phyloP scores from a whole-genome alignment of 768 basidiomycete species.

The Chalciporus pseudorubinellus region DNA sequence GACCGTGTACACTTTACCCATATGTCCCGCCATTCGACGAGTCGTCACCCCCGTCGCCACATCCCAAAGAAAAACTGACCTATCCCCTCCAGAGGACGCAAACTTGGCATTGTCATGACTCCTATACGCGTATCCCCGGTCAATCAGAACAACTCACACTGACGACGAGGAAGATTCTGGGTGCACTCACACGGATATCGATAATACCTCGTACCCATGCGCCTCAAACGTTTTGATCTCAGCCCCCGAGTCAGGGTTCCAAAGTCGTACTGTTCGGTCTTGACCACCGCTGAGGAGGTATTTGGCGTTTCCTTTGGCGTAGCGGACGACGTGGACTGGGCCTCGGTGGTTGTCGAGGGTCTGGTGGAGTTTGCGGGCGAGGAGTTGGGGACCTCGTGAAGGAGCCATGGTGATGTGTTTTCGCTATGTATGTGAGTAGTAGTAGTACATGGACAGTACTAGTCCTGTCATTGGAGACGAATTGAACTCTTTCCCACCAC shows the following conservation, averaged over 20 bases:
- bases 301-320: constrained; percentile 83
- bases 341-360: constrained; percentile 72
- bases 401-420: constrained; percentile 40
- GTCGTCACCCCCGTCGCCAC: constrained; percentile 84
- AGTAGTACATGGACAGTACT: no score
- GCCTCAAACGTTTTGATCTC: constrained; percentile 89
- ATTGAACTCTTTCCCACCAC: no score
- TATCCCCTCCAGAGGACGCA: constrained; percentile 91
- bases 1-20: constrained; percentile 86
- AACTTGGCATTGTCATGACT: constrained; percentile 94
- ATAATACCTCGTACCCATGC: constrained; percentile 95
- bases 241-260: constrained; percentile 84
- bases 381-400: constrained; percentile 50
- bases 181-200: constrained; percentile 76
- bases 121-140: constrained; percentile 36
- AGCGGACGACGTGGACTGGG: constrained; percentile 86
- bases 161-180: neutral
- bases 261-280: constrained; percentile 85
- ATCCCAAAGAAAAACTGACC: constrained; percentile 93
- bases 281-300: constrained; percentile 94
- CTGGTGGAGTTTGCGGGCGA: constrained; percentile 62
- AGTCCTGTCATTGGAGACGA: no score
- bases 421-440: no score
- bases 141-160: neutral
- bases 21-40: constrained; percentile 82